phyloP scores from a whole-genome alignment of 257 asterid genomes.

The Ocimum tenuiflorum region DNA sequence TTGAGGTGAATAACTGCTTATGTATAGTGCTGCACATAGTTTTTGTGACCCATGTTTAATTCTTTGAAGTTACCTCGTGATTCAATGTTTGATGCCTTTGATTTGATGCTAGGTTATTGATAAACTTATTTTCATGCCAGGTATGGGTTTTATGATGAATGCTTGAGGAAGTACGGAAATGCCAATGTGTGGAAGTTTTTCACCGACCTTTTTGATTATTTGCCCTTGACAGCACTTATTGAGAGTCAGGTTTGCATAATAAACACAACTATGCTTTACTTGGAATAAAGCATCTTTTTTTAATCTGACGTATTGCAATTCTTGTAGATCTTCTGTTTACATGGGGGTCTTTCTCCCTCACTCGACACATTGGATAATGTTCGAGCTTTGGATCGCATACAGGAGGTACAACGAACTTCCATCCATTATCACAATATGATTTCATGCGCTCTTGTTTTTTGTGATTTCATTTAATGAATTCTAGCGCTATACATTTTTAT shows the following conservation, averaged over 20 bases:
- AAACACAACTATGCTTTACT: background rate
- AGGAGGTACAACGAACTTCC: slow-evolving; percentile 52
- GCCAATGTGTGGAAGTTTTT: slow-evolving; percentile 97
- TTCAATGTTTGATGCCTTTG: background rate
- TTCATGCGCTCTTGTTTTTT: background rate
- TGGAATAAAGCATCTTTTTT: slow-evolving; percentile 5
- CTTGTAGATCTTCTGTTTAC: slow-evolving; percentile 85
- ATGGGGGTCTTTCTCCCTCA: slow-evolving; percentile 99
- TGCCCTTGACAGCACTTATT: slow-evolving; percentile 95
- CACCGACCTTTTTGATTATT: slow-evolving; percentile 97
- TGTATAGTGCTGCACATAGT: background rate
- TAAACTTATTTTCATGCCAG: slow-evolving; percentile 37
- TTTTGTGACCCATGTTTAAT: no score
- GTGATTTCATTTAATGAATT: background rate
- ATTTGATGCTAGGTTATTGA: slow-evolving; percentile 21
- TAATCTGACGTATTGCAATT: slow-evolving; percentile 16
- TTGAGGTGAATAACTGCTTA: slow-evolving; percentile 1
- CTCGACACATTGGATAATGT: slow-evolving; percentile 91
- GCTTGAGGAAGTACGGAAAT: slow-evolving; percentile 98
- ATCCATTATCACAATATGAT: background rate
- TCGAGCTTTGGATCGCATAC: slow-evolving; percentile 94
- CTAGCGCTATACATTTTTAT: background rate
- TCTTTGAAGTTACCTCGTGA: no score
- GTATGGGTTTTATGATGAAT: slow-evolving; percentile 95
- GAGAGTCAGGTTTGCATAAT: slow-evolving; percentile 88